Percentiles rank a stretch among this genome's conserved stretches.
phyloP scores from a whole-genome alignment of 257 asterid species.

The Knoxia roxburghii region DNA sequence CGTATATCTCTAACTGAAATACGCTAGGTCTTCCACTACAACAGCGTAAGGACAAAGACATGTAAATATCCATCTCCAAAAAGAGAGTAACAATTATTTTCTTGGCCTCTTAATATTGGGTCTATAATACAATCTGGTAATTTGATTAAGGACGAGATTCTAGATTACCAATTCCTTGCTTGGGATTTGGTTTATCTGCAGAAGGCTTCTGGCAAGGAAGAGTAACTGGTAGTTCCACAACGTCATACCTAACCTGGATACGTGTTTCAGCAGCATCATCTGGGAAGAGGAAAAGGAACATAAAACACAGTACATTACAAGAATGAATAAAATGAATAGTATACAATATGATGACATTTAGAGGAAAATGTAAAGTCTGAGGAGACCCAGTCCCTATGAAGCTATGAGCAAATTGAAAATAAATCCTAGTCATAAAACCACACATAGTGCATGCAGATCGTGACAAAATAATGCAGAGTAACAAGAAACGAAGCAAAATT shows the following conservation, averaged over 20 bases:
- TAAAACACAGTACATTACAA: not conserved
- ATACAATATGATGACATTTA: too few relatives aligned
- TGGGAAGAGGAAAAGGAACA: conserved; percentile 21
- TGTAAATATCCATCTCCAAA: not conserved
- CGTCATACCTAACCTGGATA: conserved; percentile 70
- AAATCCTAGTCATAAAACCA: not conserved
- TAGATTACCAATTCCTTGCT: conserved; percentile 84
- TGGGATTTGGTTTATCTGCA: conserved; percentile 93
- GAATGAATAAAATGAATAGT: not conserved
- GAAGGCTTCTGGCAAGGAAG: conserved; percentile 89
- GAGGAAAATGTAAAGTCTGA: too few relatives aligned
- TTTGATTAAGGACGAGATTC: conserved; percentile 12
- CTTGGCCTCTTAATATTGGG: not conserved
- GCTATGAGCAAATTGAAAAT: not conserved
- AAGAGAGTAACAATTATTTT: not conserved
- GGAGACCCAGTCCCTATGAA: too few relatives aligned
- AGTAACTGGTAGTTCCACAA: conserved; percentile 75
- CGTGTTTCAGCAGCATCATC: conserved; percentile 60
- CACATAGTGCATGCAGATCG: too few relatives aligned
- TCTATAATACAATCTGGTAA: not conserved
- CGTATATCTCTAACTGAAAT: not conserved
- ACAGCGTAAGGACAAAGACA: not conserved
- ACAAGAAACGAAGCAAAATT: not conserved
- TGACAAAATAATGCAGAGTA: not conserved
- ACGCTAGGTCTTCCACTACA: not conserved